phyloP scores from a whole-genome alignment of 2,329 filamentous ascomycete genomes.

The Colletotrichum somersetense region DNA sequence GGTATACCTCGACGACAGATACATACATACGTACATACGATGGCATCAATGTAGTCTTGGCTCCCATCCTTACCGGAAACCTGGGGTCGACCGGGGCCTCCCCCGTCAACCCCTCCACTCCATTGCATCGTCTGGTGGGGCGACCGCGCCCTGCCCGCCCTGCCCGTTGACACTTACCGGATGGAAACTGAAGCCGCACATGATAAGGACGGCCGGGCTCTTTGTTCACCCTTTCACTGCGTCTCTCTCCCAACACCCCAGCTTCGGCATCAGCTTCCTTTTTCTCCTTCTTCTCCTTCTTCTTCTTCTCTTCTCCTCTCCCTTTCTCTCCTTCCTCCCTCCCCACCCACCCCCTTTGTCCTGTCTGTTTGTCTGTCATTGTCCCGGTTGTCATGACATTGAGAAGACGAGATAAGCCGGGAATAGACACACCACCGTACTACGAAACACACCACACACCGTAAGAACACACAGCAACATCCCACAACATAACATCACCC shows the following conservation, averaged over 20 bases:
- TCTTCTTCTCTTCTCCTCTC: neutral
- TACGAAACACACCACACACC: neutral
- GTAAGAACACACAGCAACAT: too few species aligned
- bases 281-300: neutral
- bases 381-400: slow-evolving; percentile 6
- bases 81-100: slow-evolving; percentile 33
- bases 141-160: neutral
- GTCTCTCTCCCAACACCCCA: neutral
- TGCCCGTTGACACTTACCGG: neutral
- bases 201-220: slow-evolving; percentile 26
- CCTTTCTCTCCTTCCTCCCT: neutral
- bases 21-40: too few species aligned
- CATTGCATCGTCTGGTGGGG: slow-evolving; percentile 24
- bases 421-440: neutral
- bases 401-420: neutral
- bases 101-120: slow-evolving; percentile 27
- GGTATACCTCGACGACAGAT: neutral
- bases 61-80: neutral
- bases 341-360: too few species aligned
- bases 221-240: slow-evolving; percentile 13
- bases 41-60: neutral
- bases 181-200: neutral
- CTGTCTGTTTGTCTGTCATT: neutral
- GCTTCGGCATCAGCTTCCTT: neutral
- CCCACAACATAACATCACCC: neutral